Evolutionary conservation across 129 eudicot species (phyloP), one percentile per base, ranked within the genome.

Genomic region (Arctium minus): DNA sequence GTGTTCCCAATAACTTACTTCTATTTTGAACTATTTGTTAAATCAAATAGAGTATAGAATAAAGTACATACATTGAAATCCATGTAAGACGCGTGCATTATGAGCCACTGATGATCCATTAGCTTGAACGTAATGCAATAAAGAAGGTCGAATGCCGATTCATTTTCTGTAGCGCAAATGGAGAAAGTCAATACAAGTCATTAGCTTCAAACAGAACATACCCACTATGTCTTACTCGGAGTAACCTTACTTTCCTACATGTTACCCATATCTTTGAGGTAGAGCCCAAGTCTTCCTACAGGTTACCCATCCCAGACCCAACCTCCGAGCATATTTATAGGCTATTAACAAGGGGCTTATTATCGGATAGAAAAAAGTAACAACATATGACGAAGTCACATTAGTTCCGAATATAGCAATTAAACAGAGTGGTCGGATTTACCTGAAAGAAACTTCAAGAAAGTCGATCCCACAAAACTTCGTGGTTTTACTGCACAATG

Each of bases 41-140:
- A 64, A 65, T 29, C 35, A 73, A 73, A 73, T 37, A 17, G 9
- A 4, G 8, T 27, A n/a, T 37, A 46, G 56, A 46, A 46, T 29
- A 80, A 44, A 75, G 73, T 38, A 82, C 97, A n/a, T 88, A 96
- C 99, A 85, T 96, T 96, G 87, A 96, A 96, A 85, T 96, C 99
- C 99, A 96, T 96, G 86, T 96, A 96, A 35, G 99, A 96, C 40
- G 99, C 99, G 44, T 81, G 98, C 99, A 96, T 96, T 68, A 86
- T 78, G 18, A 96, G 99, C 99, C 99, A 96, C 76, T 81, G 97
- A 74, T 90, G 89, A 85, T 96, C 99, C 92, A 96, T 91, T 87
- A 96, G 85, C 92, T 90, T 92, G 92, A 93, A 96, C 13, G 99
- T 83, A 67, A 96, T 93, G 89, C 99, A 96, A 72, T 93, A 96